Evolutionary conservation across 768 basidiomycete species (phyloP).

Genomic region (Auriscalpium vulgare): DNA sequence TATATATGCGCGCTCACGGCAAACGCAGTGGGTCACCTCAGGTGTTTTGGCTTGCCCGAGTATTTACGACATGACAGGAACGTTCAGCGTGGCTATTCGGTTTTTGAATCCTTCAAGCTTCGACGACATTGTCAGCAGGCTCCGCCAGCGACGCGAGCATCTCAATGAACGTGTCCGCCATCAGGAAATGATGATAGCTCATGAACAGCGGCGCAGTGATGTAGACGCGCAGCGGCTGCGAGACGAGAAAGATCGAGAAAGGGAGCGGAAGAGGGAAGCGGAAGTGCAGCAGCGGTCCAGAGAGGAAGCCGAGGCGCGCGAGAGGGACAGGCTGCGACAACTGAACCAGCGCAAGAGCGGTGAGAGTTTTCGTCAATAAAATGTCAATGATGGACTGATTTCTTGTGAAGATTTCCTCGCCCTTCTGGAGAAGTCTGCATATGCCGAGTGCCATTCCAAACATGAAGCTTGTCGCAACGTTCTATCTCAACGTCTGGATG

Average conservation of each 20-base stretch:
- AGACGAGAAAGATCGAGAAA: background rate
- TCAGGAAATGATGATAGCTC: too few species aligned
- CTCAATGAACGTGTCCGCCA: too few species aligned
- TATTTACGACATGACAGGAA: background rate
- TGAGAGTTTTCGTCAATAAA: background rate
- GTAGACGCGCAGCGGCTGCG: too few species aligned
- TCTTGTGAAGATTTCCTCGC: background rate
- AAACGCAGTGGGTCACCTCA: background rate
- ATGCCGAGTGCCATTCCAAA: conserved; percentile 2
- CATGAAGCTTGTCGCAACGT: background rate
- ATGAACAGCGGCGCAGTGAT: too few species aligned
- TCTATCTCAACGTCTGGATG: background rate
- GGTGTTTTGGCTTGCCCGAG: background rate
- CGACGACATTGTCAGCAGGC: too few species aligned
- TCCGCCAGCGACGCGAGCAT: too few species aligned
- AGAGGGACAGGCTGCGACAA: background rate
- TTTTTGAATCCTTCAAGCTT: conserved; percentile 1
- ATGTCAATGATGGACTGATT: background rate
- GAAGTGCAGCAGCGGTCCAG: background rate
- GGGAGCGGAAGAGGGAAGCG: background rate
- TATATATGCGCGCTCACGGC: background rate
- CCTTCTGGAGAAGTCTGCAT: background rate
- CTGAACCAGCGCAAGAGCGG: background rate
- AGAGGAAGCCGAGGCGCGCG: background rate
- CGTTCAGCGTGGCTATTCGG: background rate